phyloP scores from a whole-genome alignment of 2,329 filamentous ascomycete genomes.

The Pseudogymnoascus sp. region DNA sequence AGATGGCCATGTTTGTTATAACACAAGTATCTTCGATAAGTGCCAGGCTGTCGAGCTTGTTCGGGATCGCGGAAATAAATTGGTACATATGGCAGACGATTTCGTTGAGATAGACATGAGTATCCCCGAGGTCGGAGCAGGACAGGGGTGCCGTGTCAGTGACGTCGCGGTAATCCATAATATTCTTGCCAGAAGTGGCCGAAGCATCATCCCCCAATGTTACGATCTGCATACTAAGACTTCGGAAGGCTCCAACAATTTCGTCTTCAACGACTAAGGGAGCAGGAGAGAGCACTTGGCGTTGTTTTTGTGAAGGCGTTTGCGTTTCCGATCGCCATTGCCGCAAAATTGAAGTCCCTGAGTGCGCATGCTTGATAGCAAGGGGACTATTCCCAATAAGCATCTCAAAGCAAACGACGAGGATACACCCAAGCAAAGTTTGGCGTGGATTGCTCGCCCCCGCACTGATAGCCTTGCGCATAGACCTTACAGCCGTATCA shows the following conservation, averaged over 20 bases:
- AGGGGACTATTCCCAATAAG: slow-evolving; percentile 6
- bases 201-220: background rate
- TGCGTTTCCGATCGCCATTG: background rate
- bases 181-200: slow-evolving; percentile 12
- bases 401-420: slow-evolving; percentile 23
- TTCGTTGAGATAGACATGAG: slow-evolving; percentile 18
- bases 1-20: background rate
- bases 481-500: slow-evolving; percentile 8
- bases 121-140: slow-evolving; percentile 17
- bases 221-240: slow-evolving; percentile 19
- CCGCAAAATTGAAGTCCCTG: slow-evolving; percentile 2
- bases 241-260: slow-evolving; percentile 20
- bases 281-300: slow-evolving; percentile 2
- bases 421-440: slow-evolving; percentile 15
- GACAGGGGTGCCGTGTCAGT: slow-evolving; percentile 15
- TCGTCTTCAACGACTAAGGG: slow-evolving; percentile 20
- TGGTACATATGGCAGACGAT: slow-evolving; percentile 20
- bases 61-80: slow-evolving; percentile 17
- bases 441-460: background rate
- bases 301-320: background rate
- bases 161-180: background rate
- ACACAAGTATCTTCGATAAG: background rate
- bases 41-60: background rate
- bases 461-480: background rate
- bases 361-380: slow-evolving; percentile 11